Base-by-base conservation (phyloP, 2,329 filamentous ascomycete genomes). In the Calcarisporium arbuscula region DNA sequence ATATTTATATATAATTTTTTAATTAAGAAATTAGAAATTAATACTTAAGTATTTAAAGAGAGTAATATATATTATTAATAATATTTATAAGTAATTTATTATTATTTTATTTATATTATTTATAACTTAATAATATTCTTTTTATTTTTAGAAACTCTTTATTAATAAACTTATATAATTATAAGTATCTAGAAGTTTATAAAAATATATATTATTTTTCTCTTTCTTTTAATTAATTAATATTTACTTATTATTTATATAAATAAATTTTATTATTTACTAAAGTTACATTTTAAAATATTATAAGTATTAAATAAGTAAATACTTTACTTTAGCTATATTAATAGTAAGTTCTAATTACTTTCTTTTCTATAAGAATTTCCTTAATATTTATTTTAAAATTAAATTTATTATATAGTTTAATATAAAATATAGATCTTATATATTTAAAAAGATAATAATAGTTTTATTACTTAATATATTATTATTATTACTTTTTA, bases 391-490 rank as follows among this genome's bases (percentile, higher is more conserved):
- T n/a, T n/a, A n/a, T n/a, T n/a, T n/a, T n/a, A 25, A 25, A 9
- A 25, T 25, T 25, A 25, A n/a, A 8, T 25, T 25, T 25, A 9
- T 9, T 25, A 25, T 9, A 25, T 9, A 9, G n/a, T 25, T 25
- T 25, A 25, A 25, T 25, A 25, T 25, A 25, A 9, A 25, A 9
- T 25, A 25, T 25, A 25, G 22, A 25, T 25, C 8, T 25, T 25
- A 25, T 25, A 25, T 25, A 25, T 9, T 25, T 25, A 25, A 9
- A 9, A 25, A 25, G 8, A 25, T 25, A 25, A 40, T 36, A 25
- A 9, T 9, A 25, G n/a, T 25, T 25, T 25, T 25, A 25, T 25
- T 25, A 25, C n/a, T 25, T 25, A 9, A 25, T 25, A 25, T 9
- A 25, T 25, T 25, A 25, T 25, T 25, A 25, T 25, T 25, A 25